Evolutionary conservation across 148 eudicot genomes (phyloP).

Genomic region (Amaranthus hypochondriacus): DNA sequence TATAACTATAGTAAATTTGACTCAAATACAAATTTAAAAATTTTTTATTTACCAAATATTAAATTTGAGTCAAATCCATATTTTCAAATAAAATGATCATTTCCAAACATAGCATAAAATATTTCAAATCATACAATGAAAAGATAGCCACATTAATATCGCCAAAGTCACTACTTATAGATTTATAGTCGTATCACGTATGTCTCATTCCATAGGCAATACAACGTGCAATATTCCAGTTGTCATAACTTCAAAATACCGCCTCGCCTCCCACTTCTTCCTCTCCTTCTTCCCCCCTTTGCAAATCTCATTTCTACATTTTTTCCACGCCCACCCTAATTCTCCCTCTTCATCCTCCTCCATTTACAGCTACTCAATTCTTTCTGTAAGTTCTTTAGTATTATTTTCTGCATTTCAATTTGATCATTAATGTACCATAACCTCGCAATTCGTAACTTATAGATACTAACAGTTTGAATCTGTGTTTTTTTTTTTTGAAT

Average conservation of each 20-base stretch:
- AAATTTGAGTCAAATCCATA: too few species aligned
- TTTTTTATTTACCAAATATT: too few species aligned
- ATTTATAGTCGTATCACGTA: too few species aligned
- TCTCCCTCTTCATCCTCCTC: background rate
- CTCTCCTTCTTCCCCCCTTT: too few species aligned
- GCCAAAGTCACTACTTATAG: too few species aligned
- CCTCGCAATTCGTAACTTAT: background rate
- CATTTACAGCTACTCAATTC: background rate
- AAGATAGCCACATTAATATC: too few species aligned
- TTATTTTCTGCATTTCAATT: background rate
- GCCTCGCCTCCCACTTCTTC: background rate
- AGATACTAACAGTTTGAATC: background rate
- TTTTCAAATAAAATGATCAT: too few species aligned
- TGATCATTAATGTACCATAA: background rate
- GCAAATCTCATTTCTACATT: background rate
- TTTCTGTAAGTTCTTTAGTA: background rate
- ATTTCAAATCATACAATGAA: too few species aligned
- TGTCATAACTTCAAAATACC: slow-evolving; percentile 2
- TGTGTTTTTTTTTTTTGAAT: background rate
- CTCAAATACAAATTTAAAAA: too few species aligned
- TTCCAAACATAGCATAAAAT: too few species aligned
- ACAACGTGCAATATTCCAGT: background rate
- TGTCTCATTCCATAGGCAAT: slow-evolving; percentile 4
- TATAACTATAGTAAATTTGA: too few species aligned
- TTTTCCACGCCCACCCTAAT: background rate